A percentile compares a stretch with the other conserved stretches of the same genome.
phyloP scores from a whole-genome alignment of 768 basidiomycete species.

The Russula griseocarnosa region DNA sequence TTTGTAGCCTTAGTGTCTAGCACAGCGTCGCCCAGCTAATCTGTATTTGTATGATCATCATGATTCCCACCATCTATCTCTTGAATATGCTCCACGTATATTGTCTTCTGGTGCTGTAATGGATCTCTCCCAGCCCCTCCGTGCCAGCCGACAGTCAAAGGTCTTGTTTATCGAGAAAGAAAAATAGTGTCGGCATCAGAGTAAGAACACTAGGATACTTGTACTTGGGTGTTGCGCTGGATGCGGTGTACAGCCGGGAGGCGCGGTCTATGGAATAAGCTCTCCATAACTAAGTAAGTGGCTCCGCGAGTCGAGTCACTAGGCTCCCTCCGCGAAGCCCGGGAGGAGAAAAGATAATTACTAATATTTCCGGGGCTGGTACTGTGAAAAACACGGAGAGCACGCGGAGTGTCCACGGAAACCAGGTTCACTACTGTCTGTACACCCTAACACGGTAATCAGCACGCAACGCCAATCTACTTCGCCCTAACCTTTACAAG shows the following conservation, averaged over 20 bases:
- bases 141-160: background rate
- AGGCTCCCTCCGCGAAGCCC: too few species aligned
- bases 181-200: background rate
- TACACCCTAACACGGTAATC: background rate
- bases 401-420: conserved; percentile 11
- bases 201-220: background rate
- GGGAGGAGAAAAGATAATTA: background rate
- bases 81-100: background rate
- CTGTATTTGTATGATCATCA: conserved; percentile 5
- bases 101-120: too few species aligned
- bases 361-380: background rate
- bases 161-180: background rate
- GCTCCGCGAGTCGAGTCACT: background rate
- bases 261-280: background rate
- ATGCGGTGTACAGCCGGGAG: background rate
- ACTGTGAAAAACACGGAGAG: background rate
- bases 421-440: too few species aligned
- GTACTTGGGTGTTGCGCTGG: background rate
- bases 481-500: too few species aligned
- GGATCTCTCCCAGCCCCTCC: background rate
- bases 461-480: background rate
- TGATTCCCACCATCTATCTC: background rate
- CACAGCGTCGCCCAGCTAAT: conserved; percentile 3
- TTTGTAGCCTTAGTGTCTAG: conserved; percentile 20
- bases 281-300: background rate